Conservation (phyloP, 1,284 basidiomycete species). For the Malassezia furfur region DNA sequence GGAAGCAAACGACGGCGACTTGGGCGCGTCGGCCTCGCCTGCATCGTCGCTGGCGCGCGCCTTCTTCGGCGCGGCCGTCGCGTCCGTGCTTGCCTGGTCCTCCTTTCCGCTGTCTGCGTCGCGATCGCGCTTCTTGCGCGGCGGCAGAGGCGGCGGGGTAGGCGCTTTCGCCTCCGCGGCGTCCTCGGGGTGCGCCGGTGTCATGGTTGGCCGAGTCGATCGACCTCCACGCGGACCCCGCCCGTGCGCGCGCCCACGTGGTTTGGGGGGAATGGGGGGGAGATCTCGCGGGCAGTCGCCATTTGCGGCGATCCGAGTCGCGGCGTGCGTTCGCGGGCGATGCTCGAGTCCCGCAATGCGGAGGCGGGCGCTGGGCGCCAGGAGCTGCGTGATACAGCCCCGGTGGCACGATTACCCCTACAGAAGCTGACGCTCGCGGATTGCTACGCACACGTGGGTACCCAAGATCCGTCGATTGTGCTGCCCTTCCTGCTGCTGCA, state of each 20-base stretch:
- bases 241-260: conserved; percentile 4
- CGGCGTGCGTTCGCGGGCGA: background rate
- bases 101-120: background rate
- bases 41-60: background rate
- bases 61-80: background rate
- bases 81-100: background rate
- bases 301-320: too few relatives aligned
- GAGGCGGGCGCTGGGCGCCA: background rate
- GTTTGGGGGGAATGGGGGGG: background rate
- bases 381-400: conserved; percentile 2
- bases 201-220: background rate
- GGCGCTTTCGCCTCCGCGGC: too few relatives aligned
- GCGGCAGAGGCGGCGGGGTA: background rate
- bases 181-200: too few relatives aligned
- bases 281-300: too few relatives aligned
- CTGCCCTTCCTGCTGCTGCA: conserved; percentile 3
- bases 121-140: conserved; percentile 9
- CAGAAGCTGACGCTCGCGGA: background rate
- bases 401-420: background rate
- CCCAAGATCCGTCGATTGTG: conserved; percentile 1
- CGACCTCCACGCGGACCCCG: background rate
- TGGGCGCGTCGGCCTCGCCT: background rate
- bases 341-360: background rate
- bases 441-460: conserved; percentile 1
- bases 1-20: background rate